Conservation (phyloP, 192 early-diverging fungal genomes). For the Linderina pennispora region DNA sequence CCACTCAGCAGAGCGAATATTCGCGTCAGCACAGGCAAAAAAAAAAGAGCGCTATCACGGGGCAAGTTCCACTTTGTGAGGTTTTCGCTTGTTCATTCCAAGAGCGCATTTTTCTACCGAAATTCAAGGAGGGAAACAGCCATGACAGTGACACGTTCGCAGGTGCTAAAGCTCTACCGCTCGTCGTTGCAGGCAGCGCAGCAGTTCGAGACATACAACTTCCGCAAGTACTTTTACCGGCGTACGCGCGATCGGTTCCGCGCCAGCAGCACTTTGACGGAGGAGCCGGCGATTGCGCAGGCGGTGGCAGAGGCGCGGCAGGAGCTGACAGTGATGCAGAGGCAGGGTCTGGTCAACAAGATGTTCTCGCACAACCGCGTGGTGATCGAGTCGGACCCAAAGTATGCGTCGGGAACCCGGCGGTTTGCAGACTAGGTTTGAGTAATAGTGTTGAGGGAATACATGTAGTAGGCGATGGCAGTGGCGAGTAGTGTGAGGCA, state of each 20-base stretch:
- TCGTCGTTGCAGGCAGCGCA: conserved; percentile 65
- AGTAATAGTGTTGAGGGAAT: too few relatives aligned
- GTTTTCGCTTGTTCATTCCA: too few relatives aligned
- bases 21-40: too few relatives aligned
- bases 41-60: too few relatives aligned
- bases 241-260: conserved; percentile 76
- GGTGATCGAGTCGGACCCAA: conserved; percentile 56
- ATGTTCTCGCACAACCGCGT: conserved; percentile 66
- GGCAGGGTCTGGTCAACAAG: conserved; percentile 70
- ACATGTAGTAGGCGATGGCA: too few relatives aligned
- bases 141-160: conserved; percentile 38
- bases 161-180: conserved; percentile 73
- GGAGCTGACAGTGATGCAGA: conserved; percentile 66
- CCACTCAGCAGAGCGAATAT: too few relatives aligned
- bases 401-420: conserved; percentile 20
- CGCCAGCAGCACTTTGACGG: conserved; percentile 47
- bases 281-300: conserved; percentile 49
- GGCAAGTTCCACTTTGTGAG: too few relatives aligned
- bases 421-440: conserved; percentile 13
- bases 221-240: conserved; percentile 77
- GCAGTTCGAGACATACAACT: conserved; percentile 81
- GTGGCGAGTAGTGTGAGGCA: conserved; percentile 1
- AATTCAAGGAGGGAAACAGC: conserved; percentile 1
- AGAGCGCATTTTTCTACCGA: background rate
- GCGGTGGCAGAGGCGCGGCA: conserved; percentile 55